A percentile compares a stretch with the other conserved stretches of the same genome.
Evolutionary conservation across 2,329 filamentous ascomycete species (phyloP).

Genomic region (Diaporthe amygdali): DNA sequence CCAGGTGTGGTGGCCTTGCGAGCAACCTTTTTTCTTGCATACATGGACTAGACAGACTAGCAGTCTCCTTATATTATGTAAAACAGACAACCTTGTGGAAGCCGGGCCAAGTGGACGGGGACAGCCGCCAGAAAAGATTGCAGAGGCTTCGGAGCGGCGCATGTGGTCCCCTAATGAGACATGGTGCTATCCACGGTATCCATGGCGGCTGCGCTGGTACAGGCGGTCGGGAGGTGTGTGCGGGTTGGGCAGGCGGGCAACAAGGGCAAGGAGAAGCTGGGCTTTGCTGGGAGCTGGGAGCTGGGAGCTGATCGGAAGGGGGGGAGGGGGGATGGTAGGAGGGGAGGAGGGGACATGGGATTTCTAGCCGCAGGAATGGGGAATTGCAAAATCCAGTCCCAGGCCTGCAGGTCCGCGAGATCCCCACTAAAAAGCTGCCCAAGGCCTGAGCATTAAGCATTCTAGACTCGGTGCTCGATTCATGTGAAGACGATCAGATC

Average conservation of each 20-base stretch:
- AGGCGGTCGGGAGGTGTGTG: neutral
- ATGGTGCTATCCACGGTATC: conserved; percentile 14
- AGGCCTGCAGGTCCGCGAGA: neutral
- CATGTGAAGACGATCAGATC: conserved; percentile 7
- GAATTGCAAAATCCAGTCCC: conserved; percentile 25
- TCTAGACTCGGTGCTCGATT: neutral
- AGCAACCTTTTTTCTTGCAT: neutral
- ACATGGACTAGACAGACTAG: neutral
- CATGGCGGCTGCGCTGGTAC: neutral
- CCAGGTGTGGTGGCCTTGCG: neutral
- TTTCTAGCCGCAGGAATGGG: conserved; percentile 22
- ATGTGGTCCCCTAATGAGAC: conserved; percentile 8
- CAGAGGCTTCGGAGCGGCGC: neutral
- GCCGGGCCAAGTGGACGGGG: neutral
- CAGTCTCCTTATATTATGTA: conserved; percentile 15
- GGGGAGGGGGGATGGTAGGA: neutral
- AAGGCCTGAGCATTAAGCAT: neutral
- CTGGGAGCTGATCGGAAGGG: neutral
- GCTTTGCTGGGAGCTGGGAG: no score
- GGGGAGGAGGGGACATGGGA: conserved; percentile 19
- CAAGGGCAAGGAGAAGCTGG: neutral
- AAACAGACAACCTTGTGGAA: neutral
- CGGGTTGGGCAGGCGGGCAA: neutral
- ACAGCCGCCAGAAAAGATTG: conserved; percentile 3
- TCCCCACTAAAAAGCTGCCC: conserved; percentile 14